Percentiles rank a stretch among this genome's conserved stretches.
phyloP scores from a whole-genome alignment of 768 basidiomycete genomes.

The Mycena maculata region DNA sequence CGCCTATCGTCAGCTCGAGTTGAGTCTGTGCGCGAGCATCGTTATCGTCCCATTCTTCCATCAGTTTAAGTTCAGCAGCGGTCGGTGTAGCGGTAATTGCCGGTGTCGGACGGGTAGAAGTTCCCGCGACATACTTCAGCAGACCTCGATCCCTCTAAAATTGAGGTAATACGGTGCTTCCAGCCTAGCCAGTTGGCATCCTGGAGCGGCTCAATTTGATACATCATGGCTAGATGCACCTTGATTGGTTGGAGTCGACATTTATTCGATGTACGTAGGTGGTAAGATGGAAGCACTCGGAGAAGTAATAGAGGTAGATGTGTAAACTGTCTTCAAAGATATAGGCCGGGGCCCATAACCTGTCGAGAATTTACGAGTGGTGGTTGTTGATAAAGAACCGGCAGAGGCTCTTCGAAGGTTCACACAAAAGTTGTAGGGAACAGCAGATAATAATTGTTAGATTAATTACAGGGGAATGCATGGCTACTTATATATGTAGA shows the following conservation, averaged over 20 bases:
- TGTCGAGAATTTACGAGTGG: neutral
- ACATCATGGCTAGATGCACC: neutral
- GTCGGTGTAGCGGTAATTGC: conserved; percentile 5
- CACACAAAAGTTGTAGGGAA: too few relatives aligned
- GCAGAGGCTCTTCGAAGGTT: neutral
- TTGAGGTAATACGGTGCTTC: conserved; percentile 4
- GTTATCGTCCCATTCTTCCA: conserved; percentile 14
- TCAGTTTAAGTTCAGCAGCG: neutral
- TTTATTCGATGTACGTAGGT: too few relatives aligned
- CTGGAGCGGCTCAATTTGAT: conserved; percentile 4
- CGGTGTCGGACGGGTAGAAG: neutral
- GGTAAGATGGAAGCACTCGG: conserved; percentile 4
- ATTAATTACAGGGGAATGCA: too few relatives aligned
- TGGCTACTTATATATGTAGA: too few relatives aligned
- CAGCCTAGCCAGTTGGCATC: conserved; percentile 3
- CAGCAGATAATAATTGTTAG: too few relatives aligned
- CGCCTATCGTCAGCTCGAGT: conserved; percentile 19
- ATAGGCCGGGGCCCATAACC: conserved; percentile 9
- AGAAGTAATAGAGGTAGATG: neutral
- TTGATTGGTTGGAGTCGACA: neutral
- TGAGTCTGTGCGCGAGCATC: conserved; percentile 18
- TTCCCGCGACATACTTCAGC: conserved; percentile 17
- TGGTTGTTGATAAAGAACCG: conserved; percentile 1
- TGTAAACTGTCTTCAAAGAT: conserved; percentile 2
- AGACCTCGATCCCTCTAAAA: conserved; percentile 9